A percentile compares a stretch with the other conserved stretches of the same genome.
These are phyloP conservation scores for Juglanconis oblonga DNA, from an alignment of 2,329 filamentous ascomycete genomes.

Conservation along the genomic window DNA sequence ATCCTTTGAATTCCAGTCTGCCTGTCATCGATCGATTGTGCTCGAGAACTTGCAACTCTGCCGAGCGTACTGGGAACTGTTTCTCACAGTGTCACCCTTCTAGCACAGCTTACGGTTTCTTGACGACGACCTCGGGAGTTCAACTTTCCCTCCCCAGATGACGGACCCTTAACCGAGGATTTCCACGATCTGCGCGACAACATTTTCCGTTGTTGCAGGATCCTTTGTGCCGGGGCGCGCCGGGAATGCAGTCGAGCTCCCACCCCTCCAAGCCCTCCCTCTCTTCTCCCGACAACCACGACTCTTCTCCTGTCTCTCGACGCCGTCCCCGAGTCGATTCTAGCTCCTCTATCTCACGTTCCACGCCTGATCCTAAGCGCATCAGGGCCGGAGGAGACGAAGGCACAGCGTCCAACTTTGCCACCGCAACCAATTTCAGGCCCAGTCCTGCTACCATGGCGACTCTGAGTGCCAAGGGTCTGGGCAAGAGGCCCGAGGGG, in stretches of 20 bases:
- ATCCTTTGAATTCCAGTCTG: neutral
- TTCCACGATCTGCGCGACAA: conserved; percentile 8
- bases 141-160: neutral
- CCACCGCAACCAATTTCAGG: neutral
- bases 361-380: conserved; percentile 28
- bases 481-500: conserved; percentile 36
- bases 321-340: conserved; percentile 29
- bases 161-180: neutral
- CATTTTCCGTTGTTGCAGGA: conserved; percentile 13
- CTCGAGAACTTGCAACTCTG: too few species aligned
- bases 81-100: too few species aligned
- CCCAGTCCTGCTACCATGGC: conserved; percentile 10
- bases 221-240: conserved; percentile 8
- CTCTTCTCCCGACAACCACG: conserved; percentile 4
- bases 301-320: conserved; percentile 16
- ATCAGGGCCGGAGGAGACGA: conserved; percentile 22
- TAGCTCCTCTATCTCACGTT: conserved; percentile 13
- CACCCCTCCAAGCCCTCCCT: conserved; percentile 4
- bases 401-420: neutral
- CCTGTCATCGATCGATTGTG: neutral
- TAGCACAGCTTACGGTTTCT: neutral
- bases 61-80: too few species aligned
- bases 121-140: neutral
- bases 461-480: conserved; percentile 28
- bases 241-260: conserved; percentile 18